Percentiles rank a stretch among this genome's conserved stretches.
Conservation (phyloP, 805 yeast genomes). For the Hanseniaspora mollemarum region DNA sequence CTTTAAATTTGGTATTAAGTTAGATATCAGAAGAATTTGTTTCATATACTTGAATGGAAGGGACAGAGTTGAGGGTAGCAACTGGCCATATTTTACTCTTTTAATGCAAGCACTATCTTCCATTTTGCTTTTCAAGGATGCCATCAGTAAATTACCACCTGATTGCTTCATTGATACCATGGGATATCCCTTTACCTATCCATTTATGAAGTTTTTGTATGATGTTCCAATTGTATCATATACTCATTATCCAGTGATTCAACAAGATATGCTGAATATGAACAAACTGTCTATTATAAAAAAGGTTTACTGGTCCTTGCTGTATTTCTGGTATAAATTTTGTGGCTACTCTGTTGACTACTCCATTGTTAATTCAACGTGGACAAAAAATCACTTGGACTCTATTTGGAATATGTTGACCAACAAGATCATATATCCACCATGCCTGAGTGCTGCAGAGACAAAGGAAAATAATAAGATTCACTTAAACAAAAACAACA, state of each 20-base stretch:
- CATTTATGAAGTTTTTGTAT: conserved; percentile 44
- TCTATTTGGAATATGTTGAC: conserved; percentile 46
- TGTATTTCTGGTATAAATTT: conserved; percentile 52
- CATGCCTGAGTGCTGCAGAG: conserved; percentile 45
- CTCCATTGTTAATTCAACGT: conserved; percentile 70
- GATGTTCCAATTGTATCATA: conserved; percentile 72
- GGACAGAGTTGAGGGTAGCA: conserved; percentile 51
- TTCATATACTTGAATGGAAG: conserved; percentile 50
- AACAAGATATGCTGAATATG: conserved; percentile 71
- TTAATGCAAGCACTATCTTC: conserved; percentile 84
- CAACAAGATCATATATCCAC: conserved; percentile 63
- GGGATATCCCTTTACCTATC: conserved; percentile 85
- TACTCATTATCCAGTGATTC: conserved; percentile 90
- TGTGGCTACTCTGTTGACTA: conserved; percentile 58
- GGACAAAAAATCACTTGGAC: conserved; percentile 75
- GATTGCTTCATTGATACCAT: conserved; percentile 91
- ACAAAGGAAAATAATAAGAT: not conserved
- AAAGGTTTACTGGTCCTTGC: conserved; percentile 57
- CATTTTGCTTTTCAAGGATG: conserved; percentile 53
- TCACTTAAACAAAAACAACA: conserved; percentile 21
- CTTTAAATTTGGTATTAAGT: conserved; percentile 44
- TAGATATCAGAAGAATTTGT: conserved; percentile 44
- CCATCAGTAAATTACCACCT: conserved; percentile 56
- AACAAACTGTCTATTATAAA: conserved; percentile 28
- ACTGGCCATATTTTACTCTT: conserved; percentile 73